Evolutionary conservation across 106 monocot species (phyloP), one percentile per base, ranked within the genome.

Genomic region (Vanilla planifolia): DNA sequence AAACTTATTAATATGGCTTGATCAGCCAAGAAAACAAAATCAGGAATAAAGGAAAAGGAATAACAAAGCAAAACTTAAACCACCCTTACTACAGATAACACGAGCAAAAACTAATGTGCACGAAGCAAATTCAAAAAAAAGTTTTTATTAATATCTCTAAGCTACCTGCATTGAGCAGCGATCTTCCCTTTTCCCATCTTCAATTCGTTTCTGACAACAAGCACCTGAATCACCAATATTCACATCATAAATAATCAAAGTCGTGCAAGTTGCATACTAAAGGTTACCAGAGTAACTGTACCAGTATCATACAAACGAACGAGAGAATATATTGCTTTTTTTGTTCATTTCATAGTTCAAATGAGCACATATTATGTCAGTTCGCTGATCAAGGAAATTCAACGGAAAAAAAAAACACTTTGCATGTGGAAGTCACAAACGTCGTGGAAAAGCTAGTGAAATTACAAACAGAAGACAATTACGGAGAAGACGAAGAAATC

Each of bases 101-200:
- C 1, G 14, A 40, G 7, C 4, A 40, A 40, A 40, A 40, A 40
- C 40, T 40, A 4, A 40, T 40, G 40, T 40, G 40, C 14, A 33
- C 8, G 20, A 57, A 57, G 35, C 0, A 16, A 57, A 57, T 36
- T 36, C 0, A 35, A 20, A 57, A 5, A 11, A 57, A 28, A 21
- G 1, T 57, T 35, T 7, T 8, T 21, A 35, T 35, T 35, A 28
- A 57, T 19, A 57, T 17, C 5, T 56, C 14, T 4, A 66, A 28
- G 9, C 8, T 62, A 95, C 95, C 89, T 91, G 87, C 96, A 98
- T 73, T 98, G 96, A 2, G 96, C 96, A 15, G 88, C 96, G 75
- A 92, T 88, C 75, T 98, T 98, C 36, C 96, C 96, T 72, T 98
- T 98, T 30, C 96, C 96, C 96, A 92, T 98, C 75, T 98, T 98